Base-by-base conservation (phyloP, 805 yeast species). In the Candida jianshihensis region DNA sequence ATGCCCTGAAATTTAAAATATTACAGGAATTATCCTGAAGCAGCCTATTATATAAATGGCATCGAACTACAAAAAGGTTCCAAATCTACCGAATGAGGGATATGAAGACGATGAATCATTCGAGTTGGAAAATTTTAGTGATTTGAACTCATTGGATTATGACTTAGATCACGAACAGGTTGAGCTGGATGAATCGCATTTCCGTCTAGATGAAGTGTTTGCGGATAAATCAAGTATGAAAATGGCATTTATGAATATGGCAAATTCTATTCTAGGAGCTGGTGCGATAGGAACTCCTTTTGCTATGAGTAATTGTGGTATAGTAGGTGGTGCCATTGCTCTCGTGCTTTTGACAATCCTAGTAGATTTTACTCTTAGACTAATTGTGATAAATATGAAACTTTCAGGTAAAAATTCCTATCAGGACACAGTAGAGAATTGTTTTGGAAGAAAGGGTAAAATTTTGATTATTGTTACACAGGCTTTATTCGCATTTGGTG, bases 221-320 rank as follows among this genome's bases (percentile, higher is more conserved):
- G 39, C 30, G 3, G 49, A 52, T 27, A 75, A 73, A 46, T 75
- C 84, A 2, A 71, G 68, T 28, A 68, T 89, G 70, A 73, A 71
- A 39, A 82, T 82, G 86, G 97, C 97, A 5, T 88, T 89, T 53
- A 84, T 89, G 94, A 90, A 90, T 59, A 88, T 89, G 95, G 95
- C 96, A 9, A 89, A 89, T 59, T 81, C 94, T 15, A 90, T 90
- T 42, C 67, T 90, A 6, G 97, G 97, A 0, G 97, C 97, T 0
- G 97, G 97, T 7, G 85, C 90, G 36, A 86, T 90, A 22, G 96
- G 97, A 2, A 94, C 88, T 44, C 95, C 97, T 2, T 82, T 79
- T 45, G 96, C 97, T 0, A 75, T 89, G 50, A 66, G 71, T 31
- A 85, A 88, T 49, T 71, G 85, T 15, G 97, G 97, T 0, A 57